Percentiles rank a stretch among this genome's conserved stretches.
These are phyloP conservation scores for Pythium phragmitis DNA, from an alignment of 352 stramenopile species.

Conservation along the genomic window DNA sequence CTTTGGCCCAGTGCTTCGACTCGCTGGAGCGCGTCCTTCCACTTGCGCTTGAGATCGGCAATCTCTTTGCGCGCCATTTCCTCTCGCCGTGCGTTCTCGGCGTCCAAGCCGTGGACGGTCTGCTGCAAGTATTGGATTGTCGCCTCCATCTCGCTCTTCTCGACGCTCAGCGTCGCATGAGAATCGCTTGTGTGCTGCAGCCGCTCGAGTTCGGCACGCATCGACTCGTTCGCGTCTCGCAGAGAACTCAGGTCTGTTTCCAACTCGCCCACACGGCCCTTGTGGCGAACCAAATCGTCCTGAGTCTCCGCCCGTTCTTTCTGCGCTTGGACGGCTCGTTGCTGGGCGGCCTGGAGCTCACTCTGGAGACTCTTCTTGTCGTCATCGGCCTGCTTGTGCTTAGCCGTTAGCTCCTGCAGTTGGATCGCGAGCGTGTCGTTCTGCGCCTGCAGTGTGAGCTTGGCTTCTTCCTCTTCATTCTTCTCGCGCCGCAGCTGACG, in stretches of 20 bases:
- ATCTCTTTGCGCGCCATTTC: constrained; percentile 59
- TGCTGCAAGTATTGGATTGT: constrained; percentile 66
- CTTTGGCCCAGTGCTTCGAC: constrained; percentile 70
- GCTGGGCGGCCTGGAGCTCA: constrained; percentile 37
- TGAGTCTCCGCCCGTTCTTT: constrained; percentile 24
- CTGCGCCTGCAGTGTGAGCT: constrained; percentile 51
- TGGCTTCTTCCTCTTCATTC: constrained; percentile 68
- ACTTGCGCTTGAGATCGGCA: constrained; percentile 69
- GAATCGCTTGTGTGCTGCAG: constrained; percentile 48
- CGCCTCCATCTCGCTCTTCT: constrained; percentile 58
- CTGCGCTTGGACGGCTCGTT: constrained; percentile 23
- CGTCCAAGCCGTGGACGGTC: constrained; percentile 50
- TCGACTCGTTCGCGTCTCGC: constrained; percentile 31
- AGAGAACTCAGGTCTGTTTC: constrained; percentile 33
- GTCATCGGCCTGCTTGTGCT: constrained; percentile 50
- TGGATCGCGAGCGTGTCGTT: constrained; percentile 48
- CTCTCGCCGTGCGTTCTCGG: constrained; percentile 54
- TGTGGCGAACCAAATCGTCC: constrained; percentile 38
- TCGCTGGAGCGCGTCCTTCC: constrained; percentile 65
- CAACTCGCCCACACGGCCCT: constrained; percentile 26
- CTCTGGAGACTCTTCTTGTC: constrained; percentile 43
- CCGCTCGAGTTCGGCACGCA: constrained; percentile 37
- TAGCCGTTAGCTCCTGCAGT: constrained; percentile 41
- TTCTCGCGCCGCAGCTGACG: constrained; percentile 75
- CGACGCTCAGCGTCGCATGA: constrained; percentile 44